Conservation (phyloP, 2,329 filamentous ascomycete species). For the Pestalotiopsis sp. region DNA sequence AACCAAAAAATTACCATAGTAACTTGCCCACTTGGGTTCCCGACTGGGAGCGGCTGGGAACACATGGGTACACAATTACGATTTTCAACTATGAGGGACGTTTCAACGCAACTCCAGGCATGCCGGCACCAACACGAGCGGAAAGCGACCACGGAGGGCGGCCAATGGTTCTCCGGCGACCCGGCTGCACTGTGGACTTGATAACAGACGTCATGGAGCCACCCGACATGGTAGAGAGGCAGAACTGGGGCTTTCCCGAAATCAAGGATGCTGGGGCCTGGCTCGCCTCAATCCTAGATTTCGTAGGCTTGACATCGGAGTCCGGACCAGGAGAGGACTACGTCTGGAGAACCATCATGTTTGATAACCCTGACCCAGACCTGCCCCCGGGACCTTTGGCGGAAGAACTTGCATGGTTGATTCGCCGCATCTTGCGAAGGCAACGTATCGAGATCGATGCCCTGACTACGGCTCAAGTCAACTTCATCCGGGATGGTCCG, state of each 20-base stretch:
- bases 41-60: background rate
- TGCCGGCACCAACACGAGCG: background rate
- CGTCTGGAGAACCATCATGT: background rate
- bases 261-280: background rate
- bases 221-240: background rate
- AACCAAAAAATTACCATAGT: background rate
- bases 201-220: background rate
- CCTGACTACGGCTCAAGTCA: background rate
- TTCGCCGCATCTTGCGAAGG: background rate
- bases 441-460: background rate
- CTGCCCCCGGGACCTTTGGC: no score
- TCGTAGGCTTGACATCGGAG: background rate
- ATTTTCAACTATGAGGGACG: background rate
- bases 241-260: background rate
- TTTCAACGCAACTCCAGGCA: background rate
- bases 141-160: background rate
- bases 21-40: background rate
- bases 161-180: background rate
- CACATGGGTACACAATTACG: background rate
- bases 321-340: background rate
- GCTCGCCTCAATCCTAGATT: background rate
- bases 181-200: background rate
- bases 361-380: no score
- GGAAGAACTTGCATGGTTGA: background rate
- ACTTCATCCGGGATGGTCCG: background rate